Evolutionary conservation across 208 protist genomes (phyloP), one percentile per base, ranked within the genome.

Genomic region (Wallacemonas sp.): DNA sequence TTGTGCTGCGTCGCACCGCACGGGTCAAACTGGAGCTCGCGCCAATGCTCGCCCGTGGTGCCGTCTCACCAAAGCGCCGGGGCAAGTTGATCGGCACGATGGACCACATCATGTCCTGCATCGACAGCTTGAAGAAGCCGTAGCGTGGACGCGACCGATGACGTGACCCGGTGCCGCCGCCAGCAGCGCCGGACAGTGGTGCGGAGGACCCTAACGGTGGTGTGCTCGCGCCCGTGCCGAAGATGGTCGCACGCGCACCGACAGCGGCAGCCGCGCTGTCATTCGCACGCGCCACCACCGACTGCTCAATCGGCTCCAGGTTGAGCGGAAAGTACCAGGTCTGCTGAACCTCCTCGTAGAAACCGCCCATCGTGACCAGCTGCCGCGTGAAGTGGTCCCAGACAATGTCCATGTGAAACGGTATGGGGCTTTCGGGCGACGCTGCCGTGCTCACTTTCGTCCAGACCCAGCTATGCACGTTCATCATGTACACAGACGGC

Each of bases 251-350:
- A 6, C 44, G 44, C 8, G 17, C 27, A 14, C 14, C 14, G 36
- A 41, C 36, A 14, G 14, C 36, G 36, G 36, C 36, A n/a, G n/a
- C n/a, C n/a, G n/a, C n/a, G n/a, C n/a, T n/a, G n/a, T n/a, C n/a
- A n/a, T n/a, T n/a, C n/a, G n/a, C n/a, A n/a, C 61, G n/a, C 5
- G 38, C n/a, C 16, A 55, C n/a, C 2, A 80, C 21, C 17, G 34
- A 30, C 44, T 62, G 61, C 41, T 78, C 67, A 38, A 85, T 34
- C 27, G 67, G 61, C 17, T 26, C 29, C 24, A 89, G 32, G 33
- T 72, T 54, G 8, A 95, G 36, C 16, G 90, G 87, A 65, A 96
- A 96, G 67, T 81, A 88, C 87, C 87, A 93, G 44, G 55, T 65
- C 29, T 86, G 67, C 61, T 78, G 68, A 26, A 64, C 46, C 30